A percentile compares a stretch with the other conserved stretches of the same genome.
Evolutionary conservation across 768 basidiomycete genomes (phyloP).

Genomic region (Termitomyces sp.): DNA sequence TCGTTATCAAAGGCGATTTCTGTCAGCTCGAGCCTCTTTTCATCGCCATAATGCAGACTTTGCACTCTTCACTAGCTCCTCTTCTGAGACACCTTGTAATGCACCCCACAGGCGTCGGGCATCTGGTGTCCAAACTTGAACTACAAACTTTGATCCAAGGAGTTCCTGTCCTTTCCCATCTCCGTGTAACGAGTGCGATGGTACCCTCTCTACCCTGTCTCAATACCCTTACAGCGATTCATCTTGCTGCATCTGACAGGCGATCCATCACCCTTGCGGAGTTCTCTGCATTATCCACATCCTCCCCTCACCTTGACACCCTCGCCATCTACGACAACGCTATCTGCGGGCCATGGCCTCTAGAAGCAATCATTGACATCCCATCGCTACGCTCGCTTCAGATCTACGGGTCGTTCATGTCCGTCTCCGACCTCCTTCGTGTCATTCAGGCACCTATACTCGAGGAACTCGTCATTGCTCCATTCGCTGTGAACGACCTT

Average conservation of each 20-base stretch:
- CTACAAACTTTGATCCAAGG: constrained; percentile 1
- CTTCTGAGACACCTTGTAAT: constrained; percentile 10
- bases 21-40: constrained; percentile 10
- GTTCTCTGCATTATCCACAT: constrained; percentile 6
- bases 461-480: constrained; percentile 10
- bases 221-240: constrained; percentile 8
- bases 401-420: constrained; percentile 14
- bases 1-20: constrained; percentile 15
- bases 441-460: constrained; percentile 7
- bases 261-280: background rate
- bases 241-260: constrained; percentile 11
- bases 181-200: constrained; percentile 11
- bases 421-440: constrained; percentile 15
- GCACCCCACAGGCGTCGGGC: background rate
- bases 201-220: constrained; percentile 7
- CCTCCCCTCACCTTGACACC: constrained; percentile 8
- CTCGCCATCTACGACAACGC: constrained; percentile 14
- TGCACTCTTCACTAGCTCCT: constrained; percentile 3
- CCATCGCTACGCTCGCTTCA: constrained; percentile 13
- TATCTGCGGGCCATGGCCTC: constrained; percentile 13
- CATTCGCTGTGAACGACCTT: constrained; percentile 11
- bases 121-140: background rate
- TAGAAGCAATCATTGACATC: constrained; percentile 8
- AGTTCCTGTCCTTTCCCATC: constrained; percentile 6
- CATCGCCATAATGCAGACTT: constrained; percentile 5